Evolutionary conservation across 2,329 filamentous ascomycete species (phyloP), one percentile per base, ranked within the genome.

Genomic region (Cercospora janseana): DNA sequence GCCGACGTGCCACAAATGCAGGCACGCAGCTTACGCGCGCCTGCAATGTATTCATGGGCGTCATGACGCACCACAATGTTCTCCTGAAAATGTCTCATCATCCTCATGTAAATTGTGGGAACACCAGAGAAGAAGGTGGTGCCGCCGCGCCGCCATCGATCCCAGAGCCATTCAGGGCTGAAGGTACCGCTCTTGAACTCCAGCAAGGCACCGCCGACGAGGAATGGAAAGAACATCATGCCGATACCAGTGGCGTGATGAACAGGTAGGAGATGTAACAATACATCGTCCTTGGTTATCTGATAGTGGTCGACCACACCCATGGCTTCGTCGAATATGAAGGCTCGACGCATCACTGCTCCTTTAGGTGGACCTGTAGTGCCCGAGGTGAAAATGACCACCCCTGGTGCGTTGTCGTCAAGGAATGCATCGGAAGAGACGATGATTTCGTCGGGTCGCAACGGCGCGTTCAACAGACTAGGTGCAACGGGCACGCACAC

Each of bases 191-290:
- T 74, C 56, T 70, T 59, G 48, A 77, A 77, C 56, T 78, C 75
- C 32, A 77, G 72, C 0, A 72, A 69, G 1, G 69, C 70, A 6
- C 75, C 75, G 21, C 68, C 69, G 10, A 76, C 62, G 1, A 78
- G 66, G 55, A 70, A 73, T 1, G 75, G 73, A 2, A 72, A 69
- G 16, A 78, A 70, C 43, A 74, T 75, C 32, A 77, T 77, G 46
- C 76, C 71, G 13, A 78, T 72, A 0, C 75, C 75, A 32, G 76
- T 76, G 8, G 76, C 69, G 52, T 78, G 75, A 50, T 78, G 75
- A 1, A 78, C 70, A 0, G 75, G 75, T 2, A 78, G 68, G 2
- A 78, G 67, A 49, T 78, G 75, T 16, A 78, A 72, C 1, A 77
- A 66, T 20, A 71, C 70, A 54, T 78, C 75, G 1, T 68, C 62